These are phyloP conservation scores for Coffea canephora DNA, from an alignment of 257 asterid species.

Conservation along the genomic window DNA sequence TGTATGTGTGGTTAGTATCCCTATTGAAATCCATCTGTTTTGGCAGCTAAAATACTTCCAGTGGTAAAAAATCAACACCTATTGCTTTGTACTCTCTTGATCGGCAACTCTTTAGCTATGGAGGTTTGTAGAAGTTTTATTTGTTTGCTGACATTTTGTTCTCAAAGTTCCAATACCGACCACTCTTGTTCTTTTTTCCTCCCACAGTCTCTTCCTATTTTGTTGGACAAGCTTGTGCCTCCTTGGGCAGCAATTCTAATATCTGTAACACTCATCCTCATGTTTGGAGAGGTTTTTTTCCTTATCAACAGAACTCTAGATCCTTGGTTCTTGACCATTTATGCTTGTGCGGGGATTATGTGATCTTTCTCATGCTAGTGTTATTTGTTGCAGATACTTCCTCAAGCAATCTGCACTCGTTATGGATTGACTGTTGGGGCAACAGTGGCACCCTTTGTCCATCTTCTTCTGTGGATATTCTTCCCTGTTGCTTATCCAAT, in stretches of 20 bases:
- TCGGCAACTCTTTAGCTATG: conserved; percentile 98
- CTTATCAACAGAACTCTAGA: conserved; percentile 9
- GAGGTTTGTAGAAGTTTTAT: conserved; percentile 58
- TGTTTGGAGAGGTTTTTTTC: conserved; percentile 77
- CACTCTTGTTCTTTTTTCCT: not conserved
- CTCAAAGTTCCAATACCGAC: not conserved
- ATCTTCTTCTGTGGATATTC: conserved; percentile 84
- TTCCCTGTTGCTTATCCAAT: conserved; percentile 91
- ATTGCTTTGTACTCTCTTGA: conserved; percentile 99
- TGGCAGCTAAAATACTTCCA: conserved; percentile 92
- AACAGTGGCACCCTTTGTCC: conserved; percentile 81
- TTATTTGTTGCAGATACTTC: conserved; percentile 60
- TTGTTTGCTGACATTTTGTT: conserved; percentile 13
- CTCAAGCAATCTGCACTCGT: conserved; percentile 98
- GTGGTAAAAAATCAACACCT: conserved; percentile 98
- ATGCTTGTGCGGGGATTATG: not conserved
- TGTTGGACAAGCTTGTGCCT: conserved; percentile 95
- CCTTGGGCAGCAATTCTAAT: conserved; percentile 95
- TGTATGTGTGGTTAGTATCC: conserved; percentile 12
- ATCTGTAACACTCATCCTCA: conserved; percentile 92
- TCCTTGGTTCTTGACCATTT: conserved; percentile 12
- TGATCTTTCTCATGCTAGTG: not conserved
- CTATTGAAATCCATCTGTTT: conserved; percentile 4
- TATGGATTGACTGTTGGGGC: conserved; percentile 95
- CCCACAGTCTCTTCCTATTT: conserved; percentile 88